Evolutionary conservation across 2,329 filamentous ascomycete genomes (phyloP).

Genomic region (Cytospora schulzeri): DNA sequence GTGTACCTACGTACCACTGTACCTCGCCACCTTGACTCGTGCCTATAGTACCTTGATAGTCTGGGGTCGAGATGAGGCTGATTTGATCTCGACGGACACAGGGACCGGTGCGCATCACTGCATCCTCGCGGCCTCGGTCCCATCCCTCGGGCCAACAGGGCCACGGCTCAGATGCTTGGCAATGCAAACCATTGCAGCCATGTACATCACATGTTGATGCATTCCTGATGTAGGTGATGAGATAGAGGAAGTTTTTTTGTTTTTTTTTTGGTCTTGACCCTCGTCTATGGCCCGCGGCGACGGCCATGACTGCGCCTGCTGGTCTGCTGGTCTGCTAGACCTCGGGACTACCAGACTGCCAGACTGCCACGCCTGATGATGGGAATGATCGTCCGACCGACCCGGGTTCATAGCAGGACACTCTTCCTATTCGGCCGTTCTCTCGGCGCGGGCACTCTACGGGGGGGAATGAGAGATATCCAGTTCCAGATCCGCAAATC

Average conservation of each 20-base stretch:
- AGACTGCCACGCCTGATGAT: background rate
- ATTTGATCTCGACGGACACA: background rate
- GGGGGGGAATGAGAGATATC: slow-evolving; percentile 22
- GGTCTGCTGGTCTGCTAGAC: too few species aligned
- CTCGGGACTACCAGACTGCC: too few species aligned
- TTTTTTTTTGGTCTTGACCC: background rate
- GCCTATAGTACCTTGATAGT: background rate
- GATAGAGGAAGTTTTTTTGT: too few species aligned
- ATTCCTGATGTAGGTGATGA: background rate
- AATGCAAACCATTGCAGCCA: background rate
- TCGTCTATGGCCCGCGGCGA: background rate
- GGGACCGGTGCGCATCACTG: background rate
- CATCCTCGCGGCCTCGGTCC: background rate
- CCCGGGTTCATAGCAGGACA: slow-evolving; percentile 23
- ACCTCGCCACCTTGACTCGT: background rate
- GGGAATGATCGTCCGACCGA: slow-evolving; percentile 13
- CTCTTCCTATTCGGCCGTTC: slow-evolving; percentile 25
- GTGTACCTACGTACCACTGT: background rate
- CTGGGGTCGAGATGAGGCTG: background rate
- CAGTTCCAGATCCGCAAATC: slow-evolving; percentile 26
- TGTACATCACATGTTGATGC: background rate
- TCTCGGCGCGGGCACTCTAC: slow-evolving; percentile 26
- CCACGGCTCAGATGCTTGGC: background rate
- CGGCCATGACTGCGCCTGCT: background rate
- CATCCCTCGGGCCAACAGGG: background rate